Percentiles rank a stretch among this genome's conserved stretches.
These are phyloP conservation scores for Debaryomyces singareniensis DNA, from an alignment of 1,139 yeast genomes.

Conservation along the genomic window DNA sequence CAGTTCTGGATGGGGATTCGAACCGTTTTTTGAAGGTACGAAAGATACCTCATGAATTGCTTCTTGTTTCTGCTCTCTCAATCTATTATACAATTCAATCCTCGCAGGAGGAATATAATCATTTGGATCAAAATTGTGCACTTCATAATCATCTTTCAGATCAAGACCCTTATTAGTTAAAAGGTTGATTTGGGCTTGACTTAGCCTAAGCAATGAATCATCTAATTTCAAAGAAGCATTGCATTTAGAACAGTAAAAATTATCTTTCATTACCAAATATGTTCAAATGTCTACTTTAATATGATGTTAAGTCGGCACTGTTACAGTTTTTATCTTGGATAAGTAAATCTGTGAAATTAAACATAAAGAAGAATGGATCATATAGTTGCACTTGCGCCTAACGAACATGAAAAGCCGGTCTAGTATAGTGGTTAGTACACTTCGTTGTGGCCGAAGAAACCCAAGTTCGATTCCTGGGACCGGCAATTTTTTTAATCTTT, in stretches of 20 bases:
- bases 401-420: conserved; percentile 21
- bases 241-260: conserved; percentile 29
- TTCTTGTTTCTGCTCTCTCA: conserved; percentile 8
- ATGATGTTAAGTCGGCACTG: too few species aligned
- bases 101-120: conserved; percentile 30
- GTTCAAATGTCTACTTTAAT: too few species aligned
- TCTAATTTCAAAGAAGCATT: conserved; percentile 24
- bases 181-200: conserved; percentile 28
- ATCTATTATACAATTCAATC: conserved; percentile 19
- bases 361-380: too few species aligned
- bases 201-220: conserved; percentile 22
- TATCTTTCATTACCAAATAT: too few species aligned
- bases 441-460: conserved; percentile 42
- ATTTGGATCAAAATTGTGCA: conserved; percentile 17
- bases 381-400: not conserved
- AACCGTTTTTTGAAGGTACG: conserved; percentile 8
- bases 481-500: conserved; percentile 19
- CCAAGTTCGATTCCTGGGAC: conserved; percentile 44
- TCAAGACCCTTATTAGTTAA: conserved; percentile 17
- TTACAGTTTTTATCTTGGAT: too few species aligned
- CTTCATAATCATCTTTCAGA: conserved; percentile 8
- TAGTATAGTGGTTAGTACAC: conserved; percentile 42
- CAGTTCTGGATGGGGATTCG: conserved; percentile 14
- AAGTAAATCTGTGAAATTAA: too few species aligned
- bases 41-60: conserved; percentile 16